phyloP scores from a whole-genome alignment of 108 stramenopile genomes.

The Cyclotella choctawhatcheeana region DNA sequence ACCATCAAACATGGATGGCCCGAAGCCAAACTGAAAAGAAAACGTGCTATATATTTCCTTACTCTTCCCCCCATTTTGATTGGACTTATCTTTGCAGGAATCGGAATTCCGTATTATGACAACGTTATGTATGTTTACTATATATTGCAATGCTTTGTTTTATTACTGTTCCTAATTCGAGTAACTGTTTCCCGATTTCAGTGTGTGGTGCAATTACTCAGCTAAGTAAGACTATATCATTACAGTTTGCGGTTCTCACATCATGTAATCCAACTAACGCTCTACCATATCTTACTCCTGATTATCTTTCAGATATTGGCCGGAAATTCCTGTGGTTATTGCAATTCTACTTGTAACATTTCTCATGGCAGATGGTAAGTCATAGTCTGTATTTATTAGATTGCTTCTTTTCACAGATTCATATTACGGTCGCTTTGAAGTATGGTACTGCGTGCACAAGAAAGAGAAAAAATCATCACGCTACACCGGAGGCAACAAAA shows the following conservation, averaged over 20 bases:
- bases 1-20: constrained; percentile 7
- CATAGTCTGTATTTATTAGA: not conserved
- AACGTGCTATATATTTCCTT: not conserved
- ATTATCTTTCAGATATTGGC: constrained; percentile 10
- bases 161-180: too few species aligned
- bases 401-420: too few species aligned
- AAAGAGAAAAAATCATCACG: not conserved
- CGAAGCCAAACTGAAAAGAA: constrained; percentile 9
- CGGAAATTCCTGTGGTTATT: constrained; percentile 20
- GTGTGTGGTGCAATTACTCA: constrained; percentile 14
- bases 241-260: not conserved
- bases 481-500: not conserved
- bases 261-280: not conserved
- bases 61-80: not conserved
- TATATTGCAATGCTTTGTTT: too few species aligned
- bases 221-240: not conserved
- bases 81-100: not conserved
- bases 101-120: constrained; percentile 4
- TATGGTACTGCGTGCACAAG: not conserved
- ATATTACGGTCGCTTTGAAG: too few species aligned
- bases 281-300: not conserved
- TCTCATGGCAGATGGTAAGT: not conserved
- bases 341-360: not conserved
- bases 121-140: not conserved
- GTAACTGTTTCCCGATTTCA: too few species aligned